Conservation (phyloP, 73 alveolate genomes). For the Paramecium bursaria region DNA sequence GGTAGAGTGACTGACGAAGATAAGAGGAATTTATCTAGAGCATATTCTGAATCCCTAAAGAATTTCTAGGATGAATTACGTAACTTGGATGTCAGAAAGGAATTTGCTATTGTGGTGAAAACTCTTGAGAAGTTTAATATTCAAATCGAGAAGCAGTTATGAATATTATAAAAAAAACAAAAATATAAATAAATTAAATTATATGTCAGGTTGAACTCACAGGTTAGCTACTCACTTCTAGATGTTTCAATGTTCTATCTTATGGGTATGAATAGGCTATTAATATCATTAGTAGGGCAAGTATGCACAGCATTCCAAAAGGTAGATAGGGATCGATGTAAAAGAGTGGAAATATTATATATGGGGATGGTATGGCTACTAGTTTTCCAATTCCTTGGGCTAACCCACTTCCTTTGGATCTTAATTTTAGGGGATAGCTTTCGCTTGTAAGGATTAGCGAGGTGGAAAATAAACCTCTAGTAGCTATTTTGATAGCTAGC, state of each 20-base stretch:
- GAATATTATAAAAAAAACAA: no score
- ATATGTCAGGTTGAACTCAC: no score
- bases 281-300: slow-evolving; percentile 5
- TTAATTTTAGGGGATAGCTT: slow-evolving; percentile 26
- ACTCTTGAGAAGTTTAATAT: no score
- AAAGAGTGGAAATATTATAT: slow-evolving; percentile 34
- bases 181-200: no score
- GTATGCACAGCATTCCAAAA: background rate
- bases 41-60: no score
- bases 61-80: no score
- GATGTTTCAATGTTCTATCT: slow-evolving; percentile 45
- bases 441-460: background rate
- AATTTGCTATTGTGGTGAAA: no score
- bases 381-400: slow-evolving; percentile 37
- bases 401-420: slow-evolving; percentile 53
- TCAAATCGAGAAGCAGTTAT: no score
- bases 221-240: slow-evolving; percentile 25
- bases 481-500: slow-evolving; percentile 33
- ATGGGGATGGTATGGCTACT: slow-evolving; percentile 24
- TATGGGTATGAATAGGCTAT: slow-evolving; percentile 5
- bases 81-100: no score
- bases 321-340: slow-evolving; percentile 25
- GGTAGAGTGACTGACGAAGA: no score
- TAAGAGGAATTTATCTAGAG: no score
- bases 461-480: slow-evolving; percentile 38